Percentiles rank a stretch among this genome's conserved stretches.
phyloP scores from a whole-genome alignment of 768 basidiomycete genomes.

The Gymnopilus junonius region DNA sequence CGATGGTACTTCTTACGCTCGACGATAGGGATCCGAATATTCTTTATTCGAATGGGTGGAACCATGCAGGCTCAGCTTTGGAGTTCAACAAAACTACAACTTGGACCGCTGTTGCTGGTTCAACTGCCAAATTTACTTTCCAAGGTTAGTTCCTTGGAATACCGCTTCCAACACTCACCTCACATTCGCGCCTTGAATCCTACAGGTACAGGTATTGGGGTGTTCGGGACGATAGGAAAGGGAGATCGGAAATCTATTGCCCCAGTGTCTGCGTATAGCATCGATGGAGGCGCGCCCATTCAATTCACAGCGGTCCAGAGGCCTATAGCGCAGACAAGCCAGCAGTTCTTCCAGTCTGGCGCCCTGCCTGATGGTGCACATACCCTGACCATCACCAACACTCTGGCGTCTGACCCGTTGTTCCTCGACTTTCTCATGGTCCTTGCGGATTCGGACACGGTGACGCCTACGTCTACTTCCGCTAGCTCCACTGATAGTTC shows the following conservation, averaged over 20 bases:
- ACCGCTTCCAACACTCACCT: neutral
- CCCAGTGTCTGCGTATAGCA: conserved; percentile 23
- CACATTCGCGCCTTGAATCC: neutral
- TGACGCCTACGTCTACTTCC: neutral
- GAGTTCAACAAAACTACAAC: conserved; percentile 25
- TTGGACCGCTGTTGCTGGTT: conserved; percentile 20
- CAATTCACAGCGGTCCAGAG: conserved; percentile 12
- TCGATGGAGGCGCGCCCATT: conserved; percentile 21
- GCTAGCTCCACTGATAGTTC: neutral
- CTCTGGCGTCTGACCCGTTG: conserved; percentile 14
- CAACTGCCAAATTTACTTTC: conserved; percentile 28
- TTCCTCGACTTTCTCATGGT: conserved; percentile 29
- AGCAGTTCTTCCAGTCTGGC: conserved; percentile 27
- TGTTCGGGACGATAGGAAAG: conserved; percentile 25
- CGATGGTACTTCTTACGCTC: conserved; percentile 18
- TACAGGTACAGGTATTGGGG: conserved; percentile 26
- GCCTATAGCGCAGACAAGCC: conserved; percentile 12
- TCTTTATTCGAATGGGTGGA: conserved; percentile 24
- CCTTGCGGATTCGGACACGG: conserved; percentile 9
- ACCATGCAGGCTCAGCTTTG: conserved; percentile 14
- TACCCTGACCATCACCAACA: conserved; percentile 24
- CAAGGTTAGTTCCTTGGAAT: conserved; percentile 20
- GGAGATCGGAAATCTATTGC: neutral
- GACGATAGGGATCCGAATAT: conserved; percentile 25
- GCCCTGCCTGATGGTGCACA: conserved; percentile 23